These are phyloP conservation scores for Sclerotinia spermophila DNA, from an alignment of 2,329 filamentous ascomycete genomes.

Conservation along the genomic window DNA sequence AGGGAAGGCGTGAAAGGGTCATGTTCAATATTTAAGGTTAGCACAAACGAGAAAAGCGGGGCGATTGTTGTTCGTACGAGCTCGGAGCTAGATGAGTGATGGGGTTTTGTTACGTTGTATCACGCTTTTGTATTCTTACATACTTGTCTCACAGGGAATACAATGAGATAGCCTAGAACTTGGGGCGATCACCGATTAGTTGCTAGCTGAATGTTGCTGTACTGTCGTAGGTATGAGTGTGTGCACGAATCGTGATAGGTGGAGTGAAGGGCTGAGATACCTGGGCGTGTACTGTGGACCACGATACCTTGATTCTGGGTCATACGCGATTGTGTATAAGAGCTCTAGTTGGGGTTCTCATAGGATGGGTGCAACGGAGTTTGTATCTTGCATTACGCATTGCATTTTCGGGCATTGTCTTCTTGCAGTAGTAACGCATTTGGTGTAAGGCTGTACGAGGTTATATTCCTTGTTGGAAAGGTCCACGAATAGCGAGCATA, in stretches of 20 bases:
- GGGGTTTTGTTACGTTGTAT: constrained; percentile 1
- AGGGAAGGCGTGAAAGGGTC: not conserved
- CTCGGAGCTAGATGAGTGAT: not conserved
- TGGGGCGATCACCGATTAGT: not conserved
- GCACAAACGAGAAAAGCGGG: not conserved
- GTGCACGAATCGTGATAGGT: not conserved
- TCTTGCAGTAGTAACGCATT: not conserved
- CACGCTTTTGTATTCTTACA: not conserved
- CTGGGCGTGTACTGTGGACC: not conserved
- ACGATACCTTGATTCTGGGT: not conserved
- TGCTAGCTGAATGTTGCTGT: not conserved
- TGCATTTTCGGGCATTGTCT: constrained; percentile 1
- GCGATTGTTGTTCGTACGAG: not conserved
- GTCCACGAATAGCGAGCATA: not conserved
- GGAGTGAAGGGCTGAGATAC: not conserved
- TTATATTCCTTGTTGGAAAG: not conserved
- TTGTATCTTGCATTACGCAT: not conserved
- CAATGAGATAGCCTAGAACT: not conserved
- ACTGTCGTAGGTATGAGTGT: not conserved
- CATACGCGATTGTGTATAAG: not conserved
- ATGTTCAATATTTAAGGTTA: not conserved
- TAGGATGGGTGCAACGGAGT: not conserved
- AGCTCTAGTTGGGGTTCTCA: not conserved
- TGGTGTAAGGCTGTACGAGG: not conserved
- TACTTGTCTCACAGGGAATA: not conserved